Conservation (phyloP, 2,329 filamentous ascomycete species). For the Exophiala sp. region DNA sequence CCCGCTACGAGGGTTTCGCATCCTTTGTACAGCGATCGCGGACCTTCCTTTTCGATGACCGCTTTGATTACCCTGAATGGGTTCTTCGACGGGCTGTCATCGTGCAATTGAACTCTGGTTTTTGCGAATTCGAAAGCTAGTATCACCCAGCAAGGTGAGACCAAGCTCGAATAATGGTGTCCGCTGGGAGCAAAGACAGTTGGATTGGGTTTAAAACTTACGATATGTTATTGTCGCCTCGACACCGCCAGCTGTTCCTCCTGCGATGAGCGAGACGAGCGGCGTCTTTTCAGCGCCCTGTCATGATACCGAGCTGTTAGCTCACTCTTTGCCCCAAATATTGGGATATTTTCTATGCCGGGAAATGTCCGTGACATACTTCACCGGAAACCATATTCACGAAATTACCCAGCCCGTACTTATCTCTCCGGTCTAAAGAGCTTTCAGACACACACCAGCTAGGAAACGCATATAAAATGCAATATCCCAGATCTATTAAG, state of each 20-base stretch:
- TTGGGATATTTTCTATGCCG: not conserved
- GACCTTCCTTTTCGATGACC: slow-evolving; percentile 55
- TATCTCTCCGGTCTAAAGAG: too few species aligned
- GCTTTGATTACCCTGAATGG: slow-evolving; percentile 56
- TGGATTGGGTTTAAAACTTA: slow-evolving; percentile 8
- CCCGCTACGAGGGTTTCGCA: slow-evolving; percentile 60
- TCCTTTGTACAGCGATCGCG: slow-evolving; percentile 60
- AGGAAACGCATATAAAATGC: too few species aligned
- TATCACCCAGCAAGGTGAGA: not conserved
- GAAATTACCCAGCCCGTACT: too few species aligned
- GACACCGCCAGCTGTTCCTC: slow-evolving; percentile 52
- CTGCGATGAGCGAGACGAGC: slow-evolving; percentile 48
- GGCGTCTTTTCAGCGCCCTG: slow-evolving; percentile 30
- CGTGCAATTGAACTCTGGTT: slow-evolving; percentile 58
- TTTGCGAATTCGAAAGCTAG: slow-evolving; percentile 65
- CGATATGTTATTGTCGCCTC: slow-evolving; percentile 49
- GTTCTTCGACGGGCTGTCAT: slow-evolving; percentile 48
- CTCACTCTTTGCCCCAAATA: not conserved
- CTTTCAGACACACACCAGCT: too few species aligned
- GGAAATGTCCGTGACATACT: not conserved
- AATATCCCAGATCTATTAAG: too few species aligned
- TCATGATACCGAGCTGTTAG: not conserved
- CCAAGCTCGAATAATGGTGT: not conserved
- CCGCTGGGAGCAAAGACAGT: not conserved
- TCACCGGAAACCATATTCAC: not conserved